Evolutionary conservation across 2,329 filamentous ascomycete genomes (phyloP).

Genomic region (Didymella exigua): DNA sequence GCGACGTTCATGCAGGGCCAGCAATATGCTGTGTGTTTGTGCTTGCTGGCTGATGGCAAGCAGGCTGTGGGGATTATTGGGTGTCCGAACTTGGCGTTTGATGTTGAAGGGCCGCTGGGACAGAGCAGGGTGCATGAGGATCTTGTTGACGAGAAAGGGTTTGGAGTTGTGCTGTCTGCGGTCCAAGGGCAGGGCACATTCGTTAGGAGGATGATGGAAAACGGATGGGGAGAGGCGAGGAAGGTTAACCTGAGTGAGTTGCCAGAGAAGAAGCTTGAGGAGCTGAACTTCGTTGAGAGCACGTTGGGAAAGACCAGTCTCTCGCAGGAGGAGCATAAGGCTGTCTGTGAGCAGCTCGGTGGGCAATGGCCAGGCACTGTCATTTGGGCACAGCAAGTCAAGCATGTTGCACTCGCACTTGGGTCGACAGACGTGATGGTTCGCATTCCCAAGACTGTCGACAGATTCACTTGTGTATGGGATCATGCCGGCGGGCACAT

Average conservation of each 20-base stretch:
- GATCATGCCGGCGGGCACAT: slow-evolving; percentile 62
- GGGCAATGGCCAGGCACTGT: slow-evolving; percentile 56
- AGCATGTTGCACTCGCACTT: slow-evolving; percentile 59
- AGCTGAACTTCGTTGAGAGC: slow-evolving; percentile 56
- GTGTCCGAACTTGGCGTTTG: slow-evolving; percentile 64
- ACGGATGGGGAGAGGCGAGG: slow-evolving; percentile 40
- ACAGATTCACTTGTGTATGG: slow-evolving; percentile 59
- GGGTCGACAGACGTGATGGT: slow-evolving; percentile 58
- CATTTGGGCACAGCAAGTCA: slow-evolving; percentile 60
- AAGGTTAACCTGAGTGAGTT: slow-evolving; percentile 35
- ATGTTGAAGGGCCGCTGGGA: slow-evolving; percentile 29
- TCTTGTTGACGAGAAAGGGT: slow-evolving; percentile 51
- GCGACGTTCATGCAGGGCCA: slow-evolving; percentile 65
- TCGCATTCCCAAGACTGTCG: slow-evolving; percentile 53
- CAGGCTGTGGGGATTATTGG: slow-evolving; percentile 66
- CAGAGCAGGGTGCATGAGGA: slow-evolving; percentile 42
- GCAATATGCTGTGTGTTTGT: slow-evolving; percentile 68
- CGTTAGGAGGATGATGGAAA: slow-evolving; percentile 48
- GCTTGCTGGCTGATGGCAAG: slow-evolving; percentile 62
- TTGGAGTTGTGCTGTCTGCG: slow-evolving; percentile 54
- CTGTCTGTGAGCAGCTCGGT: slow-evolving; percentile 48
- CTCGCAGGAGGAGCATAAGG: slow-evolving; percentile 45
- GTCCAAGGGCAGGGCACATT: slow-evolving; percentile 54
- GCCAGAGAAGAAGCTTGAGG: slow-evolving; percentile 34
- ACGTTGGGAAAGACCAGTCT: slow-evolving; percentile 48